Evolutionary conservation across 306 rosid species (phyloP), one percentile per base, ranked within the genome.

Genomic region (Neltuma alba): DNA sequence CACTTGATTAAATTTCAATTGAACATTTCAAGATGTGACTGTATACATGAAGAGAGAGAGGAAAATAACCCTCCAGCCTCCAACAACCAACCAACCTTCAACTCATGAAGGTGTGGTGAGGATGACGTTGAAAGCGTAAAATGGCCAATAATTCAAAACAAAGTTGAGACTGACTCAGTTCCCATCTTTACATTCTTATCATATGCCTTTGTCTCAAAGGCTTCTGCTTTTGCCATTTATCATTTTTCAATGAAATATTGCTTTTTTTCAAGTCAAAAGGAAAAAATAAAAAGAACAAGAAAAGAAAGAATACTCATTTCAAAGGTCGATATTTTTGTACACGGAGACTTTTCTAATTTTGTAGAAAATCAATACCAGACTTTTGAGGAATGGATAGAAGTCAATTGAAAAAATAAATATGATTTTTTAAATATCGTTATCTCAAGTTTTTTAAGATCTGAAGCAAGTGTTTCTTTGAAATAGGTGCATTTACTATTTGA

Each of bases 91-190:
- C n/a, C n/a, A n/a, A n/a, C n/a, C n/a, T n/a, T n/a, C n/a, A n/a
- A n/a, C n/a, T n/a, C n/a, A n/a, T 21, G 2, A 21, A 45, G 72
- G 36, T 12, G n/a, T 14, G 45, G n/a, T n/a, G 27, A n/a, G 27
- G 11, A 52, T 67, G 72, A 40, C 14, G 72, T 67, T 30, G 37
- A 61, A 28, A 27, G 47, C 9, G 45, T n/a, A 20, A 20, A 36
- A 65, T 1, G 71, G 30, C 14, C 70, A 9, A 11, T 63, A 6
- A 2, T 63, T 65, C 16, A 23, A 68, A 23, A 2, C 12, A 13
- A 23, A 23, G 34, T 68, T 68, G 73, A 68, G 45, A 40, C 36
- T 68, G 54, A 67, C 52, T 21, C 33, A 23, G 73, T 68, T 27
- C 23, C 20, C 72, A 68, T 40, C 34, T 21, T 5, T 6, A 16